These are phyloP conservation scores for Alternaria incomplexa DNA, from an alignment of 2,329 filamentous ascomycete species.

Conservation along the genomic window DNA sequence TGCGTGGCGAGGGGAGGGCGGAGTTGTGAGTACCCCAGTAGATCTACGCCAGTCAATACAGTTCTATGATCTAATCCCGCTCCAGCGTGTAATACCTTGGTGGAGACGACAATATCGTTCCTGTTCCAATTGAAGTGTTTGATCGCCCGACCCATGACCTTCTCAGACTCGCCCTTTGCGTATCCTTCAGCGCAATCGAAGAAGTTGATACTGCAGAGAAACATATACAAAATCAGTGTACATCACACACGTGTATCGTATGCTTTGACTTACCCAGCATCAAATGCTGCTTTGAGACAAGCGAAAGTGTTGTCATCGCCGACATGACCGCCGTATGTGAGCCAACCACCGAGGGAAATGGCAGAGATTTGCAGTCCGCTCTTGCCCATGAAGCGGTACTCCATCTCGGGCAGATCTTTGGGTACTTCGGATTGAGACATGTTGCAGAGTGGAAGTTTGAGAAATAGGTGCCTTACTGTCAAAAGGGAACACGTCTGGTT, in stretches of 20 bases:
- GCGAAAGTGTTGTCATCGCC: constrained; percentile 67
- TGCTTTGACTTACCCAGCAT: constrained; percentile 44
- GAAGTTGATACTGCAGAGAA: constrained; percentile 59
- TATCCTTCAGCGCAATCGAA: constrained; percentile 66
- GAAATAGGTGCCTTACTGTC: neutral
- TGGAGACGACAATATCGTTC: constrained; percentile 64
- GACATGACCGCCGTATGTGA: constrained; percentile 77
- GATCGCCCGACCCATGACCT: constrained; percentile 62
- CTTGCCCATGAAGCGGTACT: constrained; percentile 73
- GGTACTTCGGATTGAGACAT: constrained; percentile 18
- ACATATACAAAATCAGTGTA: neutral
- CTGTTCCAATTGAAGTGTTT: constrained; percentile 64
- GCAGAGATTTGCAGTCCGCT: constrained; percentile 77
- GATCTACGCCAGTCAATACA: constrained; percentile 52
- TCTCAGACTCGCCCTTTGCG: constrained; percentile 59
- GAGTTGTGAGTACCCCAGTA: constrained; percentile 68
- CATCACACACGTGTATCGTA: neutral
- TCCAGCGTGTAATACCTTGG: constrained; percentile 53
- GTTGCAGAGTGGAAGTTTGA: neutral
- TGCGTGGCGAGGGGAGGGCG: constrained; percentile 51
- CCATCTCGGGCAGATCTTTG: constrained; percentile 59
- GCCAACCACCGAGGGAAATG: constrained; percentile 67
- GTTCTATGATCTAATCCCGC: neutral
- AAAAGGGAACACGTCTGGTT: neutral
- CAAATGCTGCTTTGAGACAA: constrained; percentile 61